Evolutionary conservation across 2,329 filamentous ascomycete genomes (phyloP).

Genomic region (Xylariales sp.): DNA sequence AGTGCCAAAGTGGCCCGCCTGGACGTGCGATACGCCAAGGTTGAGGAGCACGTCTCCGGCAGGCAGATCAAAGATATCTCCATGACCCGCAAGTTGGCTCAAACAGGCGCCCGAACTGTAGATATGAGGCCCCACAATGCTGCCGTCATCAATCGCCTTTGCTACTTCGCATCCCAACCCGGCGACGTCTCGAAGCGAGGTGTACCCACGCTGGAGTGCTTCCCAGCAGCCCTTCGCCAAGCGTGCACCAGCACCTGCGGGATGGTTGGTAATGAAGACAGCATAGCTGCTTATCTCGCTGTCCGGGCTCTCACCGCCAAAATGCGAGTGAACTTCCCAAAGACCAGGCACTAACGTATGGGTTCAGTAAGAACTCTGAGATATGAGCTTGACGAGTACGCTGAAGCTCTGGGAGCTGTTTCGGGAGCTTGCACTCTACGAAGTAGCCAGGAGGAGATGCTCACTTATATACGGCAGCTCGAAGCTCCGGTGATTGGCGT

Average conservation of each 20-base stretch:
- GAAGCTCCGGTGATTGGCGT: conserved; percentile 21
- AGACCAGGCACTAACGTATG: conserved; percentile 34
- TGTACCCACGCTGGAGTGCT: conserved; percentile 33
- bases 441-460: too few species aligned
- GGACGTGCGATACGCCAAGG: conserved; percentile 26
- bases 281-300: conserved; percentile 13
- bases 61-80: conserved; percentile 30
- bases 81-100: conserved; percentile 30
- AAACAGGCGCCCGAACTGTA: conserved; percentile 28
- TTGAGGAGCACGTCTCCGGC: conserved; percentile 30
- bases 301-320: conserved; percentile 19
- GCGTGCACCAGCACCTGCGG: conserved; percentile 27
- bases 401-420: too few species aligned
- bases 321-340: conserved; percentile 31
- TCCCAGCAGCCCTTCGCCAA: conserved; percentile 31
- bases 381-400: too few species aligned
- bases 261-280: conserved; percentile 23
- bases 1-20: conserved; percentile 26
- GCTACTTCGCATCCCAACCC: conserved; percentile 29
- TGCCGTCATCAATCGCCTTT: conserved; percentile 26
- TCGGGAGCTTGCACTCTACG: too few species aligned
- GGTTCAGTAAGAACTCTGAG: too few species aligned
- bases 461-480: conserved; percentile 23
- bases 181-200: conserved; percentile 29
- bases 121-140: conserved; percentile 28